Base-by-base conservation (phyloP, 2,329 filamentous ascomycete genomes). In the Periglandula ipomoeae region DNA sequence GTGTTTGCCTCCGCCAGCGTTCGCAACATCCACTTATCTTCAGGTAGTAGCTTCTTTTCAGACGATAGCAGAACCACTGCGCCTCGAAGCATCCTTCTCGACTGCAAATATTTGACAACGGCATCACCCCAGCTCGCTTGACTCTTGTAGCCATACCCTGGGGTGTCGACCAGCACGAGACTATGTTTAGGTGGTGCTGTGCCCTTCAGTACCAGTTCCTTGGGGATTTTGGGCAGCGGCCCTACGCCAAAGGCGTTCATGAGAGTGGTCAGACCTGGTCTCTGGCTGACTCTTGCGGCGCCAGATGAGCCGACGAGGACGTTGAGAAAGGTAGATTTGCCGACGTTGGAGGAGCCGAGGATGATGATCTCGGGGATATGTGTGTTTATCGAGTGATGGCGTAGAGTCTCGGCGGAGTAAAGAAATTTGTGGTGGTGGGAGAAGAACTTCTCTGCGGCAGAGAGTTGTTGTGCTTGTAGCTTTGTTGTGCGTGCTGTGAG, bases 261-360 rank as follows among this genome's bases (percentile, higher is more conserved):
- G 26, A 72, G 70, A 30, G 65, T 70, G 1, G 78, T 81, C 56
- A 69, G 72, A 9, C 78, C 78, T 1, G 77, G 74, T 19, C 63
- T 65, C 15, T 67, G 62, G 58, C 74, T 76, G 22, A 75, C 74
- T 43, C 70, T 67, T 11, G 78, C 78, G 5, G 74, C 62, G 22
- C 61, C 58, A 22, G 58, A 52, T 3, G 58, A 55, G 30, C 82
- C 82, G 2, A 84, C 79, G 30, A 95, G 76, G 17, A 85, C 85
- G 61, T 95, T 95, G 67, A 95, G 83, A 56, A 94, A 85, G 15
- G 87, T 88, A 2, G 87, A 93, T 65, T 95, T 95, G 60, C 89
- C 89, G 38, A 89, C 88, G 61, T 95, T 95, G 55, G 88, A 89
- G 58, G 90, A 89, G 39, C 89, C 89, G 34, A 94, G 80, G 41